phyloP scores from a whole-genome alignment of 2,329 filamentous ascomycete species.

The Aspergillus pseudoglaucus region DNA sequence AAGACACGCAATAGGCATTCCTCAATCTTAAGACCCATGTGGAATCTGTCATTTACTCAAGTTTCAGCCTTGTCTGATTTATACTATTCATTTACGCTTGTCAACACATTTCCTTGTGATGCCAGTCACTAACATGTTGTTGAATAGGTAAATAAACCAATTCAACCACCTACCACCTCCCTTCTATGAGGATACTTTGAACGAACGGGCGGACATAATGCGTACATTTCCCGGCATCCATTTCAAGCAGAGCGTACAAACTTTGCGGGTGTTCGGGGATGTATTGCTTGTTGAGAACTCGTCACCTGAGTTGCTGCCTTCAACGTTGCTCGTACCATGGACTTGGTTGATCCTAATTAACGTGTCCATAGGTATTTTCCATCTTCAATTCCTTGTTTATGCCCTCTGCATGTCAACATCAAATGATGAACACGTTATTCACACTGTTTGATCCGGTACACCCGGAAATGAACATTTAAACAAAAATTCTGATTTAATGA shows the following conservation, averaged over 20 bases:
- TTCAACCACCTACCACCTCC: slow-evolving; percentile 11
- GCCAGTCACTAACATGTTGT: slow-evolving; percentile 24
- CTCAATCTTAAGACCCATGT: slow-evolving; percentile 61
- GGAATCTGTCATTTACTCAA: slow-evolving; percentile 55
- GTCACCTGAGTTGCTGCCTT: slow-evolving; percentile 50
- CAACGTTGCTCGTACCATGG: slow-evolving; percentile 18
- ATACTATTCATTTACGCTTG: slow-evolving; percentile 10
- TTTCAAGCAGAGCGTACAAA: slow-evolving; percentile 58
- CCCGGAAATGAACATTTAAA: slow-evolving; percentile 54
- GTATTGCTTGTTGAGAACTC: slow-evolving; percentile 63
- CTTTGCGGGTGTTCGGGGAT: slow-evolving; percentile 49
- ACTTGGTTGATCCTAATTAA: slow-evolving; percentile 13
- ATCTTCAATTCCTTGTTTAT: slow-evolving; percentile 6
- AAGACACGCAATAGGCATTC: slow-evolving; percentile 62
- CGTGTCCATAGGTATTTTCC: slow-evolving; percentile 20
- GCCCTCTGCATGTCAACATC: slow-evolving; percentile 30
- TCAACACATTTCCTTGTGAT: slow-evolving; percentile 12
- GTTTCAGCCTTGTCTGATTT: slow-evolving; percentile 66
- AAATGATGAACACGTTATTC: slow-evolving; percentile 62
- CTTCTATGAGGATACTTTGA: slow-evolving; percentile 56
- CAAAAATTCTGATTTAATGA: slow-evolving; percentile 67
- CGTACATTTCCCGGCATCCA: slow-evolving; percentile 47
- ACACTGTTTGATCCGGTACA: slow-evolving; percentile 60
- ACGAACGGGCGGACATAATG: slow-evolving; percentile 65
- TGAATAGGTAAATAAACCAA: slow-evolving; percentile 27